Base-by-base conservation (phyloP, 805 yeast species). In the Zygosaccharomyces bailii region DNA sequence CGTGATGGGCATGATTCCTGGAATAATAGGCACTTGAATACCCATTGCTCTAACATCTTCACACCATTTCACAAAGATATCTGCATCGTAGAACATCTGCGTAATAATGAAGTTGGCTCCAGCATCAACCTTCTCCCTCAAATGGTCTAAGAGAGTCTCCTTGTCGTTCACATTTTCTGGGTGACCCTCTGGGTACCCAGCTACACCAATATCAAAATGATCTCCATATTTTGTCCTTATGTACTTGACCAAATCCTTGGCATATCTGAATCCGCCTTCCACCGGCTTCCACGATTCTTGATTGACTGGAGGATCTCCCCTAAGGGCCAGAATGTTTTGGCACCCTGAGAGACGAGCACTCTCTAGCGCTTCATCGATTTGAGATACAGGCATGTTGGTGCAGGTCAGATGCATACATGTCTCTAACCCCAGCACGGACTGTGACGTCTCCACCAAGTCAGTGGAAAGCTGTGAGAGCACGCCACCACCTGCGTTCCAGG, bases 1-100 rank as follows among this genome's bases (percentile, higher is more conserved):
- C n/a, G 95, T 82, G 46, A 93, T 90, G 17, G 99, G 99, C 99
- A 93, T 93, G 66, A 93, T 89, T 10, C 99, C 99, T 1, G 99
- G 99, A 48, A 93, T 83, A 53, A 93, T 86, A 21, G 98, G 98
- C 42, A 86, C 80, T 31, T 73, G 72, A 51, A 93, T 76, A 17
- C 96, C 97, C 17, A 71, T 70, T 17, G 73, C 79, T 54, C 91
- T 77, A 44, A 91, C 76, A 48, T 71, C 67, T 14, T 72, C 64
- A 57, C 93, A 87, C 99, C 99, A 93, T 9, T 66, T 56, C 46
- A 93, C 76, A 66, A 91, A 93, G 48, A 76, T 76, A 37, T 90
- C 96, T 9, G 75, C 93, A 60, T 93, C 97, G 66, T 93, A 93
- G 66, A 93, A 91, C 96, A 93, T 86, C 67, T 93, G 99, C 2